Evolutionary conservation across 225 moss, liverwort and hornwort genomes (phyloP).

Genomic region (Climacium dendroides): DNA sequence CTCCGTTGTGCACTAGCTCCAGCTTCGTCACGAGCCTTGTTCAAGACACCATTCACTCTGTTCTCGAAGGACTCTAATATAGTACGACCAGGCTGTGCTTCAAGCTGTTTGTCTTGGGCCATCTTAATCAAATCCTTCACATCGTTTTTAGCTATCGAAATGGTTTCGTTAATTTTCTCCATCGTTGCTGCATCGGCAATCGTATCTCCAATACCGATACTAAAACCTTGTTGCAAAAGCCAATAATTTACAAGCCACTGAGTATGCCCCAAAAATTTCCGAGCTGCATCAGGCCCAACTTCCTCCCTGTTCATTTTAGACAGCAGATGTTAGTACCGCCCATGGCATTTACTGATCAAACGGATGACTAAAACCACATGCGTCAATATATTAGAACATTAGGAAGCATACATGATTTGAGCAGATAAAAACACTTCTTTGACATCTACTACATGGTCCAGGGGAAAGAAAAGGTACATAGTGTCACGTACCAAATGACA

Average conservation of each 20-base stretch:
- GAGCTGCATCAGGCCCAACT: slow-evolving; percentile 96
- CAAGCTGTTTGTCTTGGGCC: slow-evolving; percentile 94
- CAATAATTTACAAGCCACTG: slow-evolving; percentile 99
- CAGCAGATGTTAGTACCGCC: background rate
- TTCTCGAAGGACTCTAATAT: slow-evolving; percentile 98
- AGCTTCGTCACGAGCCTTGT: slow-evolving; percentile 98
- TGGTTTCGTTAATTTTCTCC: slow-evolving; percentile 99
- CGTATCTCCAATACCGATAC: slow-evolving; percentile 97
- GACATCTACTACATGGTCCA: background rate
- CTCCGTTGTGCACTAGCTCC: slow-evolving; percentile 93
- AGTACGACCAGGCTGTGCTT: slow-evolving; percentile 94
- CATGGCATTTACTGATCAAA: background rate
- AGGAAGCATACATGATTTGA: background rate
- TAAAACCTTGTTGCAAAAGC: slow-evolving; percentile 96
- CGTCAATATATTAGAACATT: background rate
- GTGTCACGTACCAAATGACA: slow-evolving; percentile 68
- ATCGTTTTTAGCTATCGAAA: slow-evolving; percentile 87
- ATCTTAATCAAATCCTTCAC: slow-evolving; percentile 97
- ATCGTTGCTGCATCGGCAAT: slow-evolving; percentile 98
- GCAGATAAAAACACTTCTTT: background rate
- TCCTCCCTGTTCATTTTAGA: slow-evolving; percentile 62
- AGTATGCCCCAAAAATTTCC: slow-evolving; percentile 94
- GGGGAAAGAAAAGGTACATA: background rate
- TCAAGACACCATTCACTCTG: slow-evolving; percentile 89
- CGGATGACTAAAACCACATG: no score